Evolutionary conservation across 1,284 basidiomycete genomes (phyloP).

Genomic region (Cutaneotrichosporon mucoides): DNA sequence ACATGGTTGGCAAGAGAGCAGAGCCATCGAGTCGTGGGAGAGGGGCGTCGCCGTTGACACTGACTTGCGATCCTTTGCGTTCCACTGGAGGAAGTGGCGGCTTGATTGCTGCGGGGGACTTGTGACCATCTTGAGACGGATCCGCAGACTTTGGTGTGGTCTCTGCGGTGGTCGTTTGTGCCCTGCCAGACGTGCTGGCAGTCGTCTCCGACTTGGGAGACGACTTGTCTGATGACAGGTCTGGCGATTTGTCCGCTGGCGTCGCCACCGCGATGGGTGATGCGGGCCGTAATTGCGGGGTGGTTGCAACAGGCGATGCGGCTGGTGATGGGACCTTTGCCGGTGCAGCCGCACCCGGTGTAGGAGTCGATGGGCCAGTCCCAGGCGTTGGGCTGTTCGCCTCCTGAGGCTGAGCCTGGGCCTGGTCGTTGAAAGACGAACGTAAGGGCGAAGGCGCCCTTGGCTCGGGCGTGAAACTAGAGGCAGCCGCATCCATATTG

Average conservation of each 20-base stretch:
- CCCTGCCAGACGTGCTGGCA: neutral
- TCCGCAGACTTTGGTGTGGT: neutral
- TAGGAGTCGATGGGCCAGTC: neutral
- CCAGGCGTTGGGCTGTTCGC: neutral
- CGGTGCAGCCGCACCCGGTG: neutral
- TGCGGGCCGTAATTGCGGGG: neutral
- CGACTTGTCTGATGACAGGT: slow-evolving; percentile 4
- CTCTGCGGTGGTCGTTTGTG: neutral
- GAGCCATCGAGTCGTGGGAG: slow-evolving; percentile 42
- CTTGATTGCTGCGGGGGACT: neutral
- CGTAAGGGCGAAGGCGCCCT: slow-evolving; percentile 48
- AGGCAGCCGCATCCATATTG: slow-evolving; percentile 40
- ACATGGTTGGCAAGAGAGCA: slow-evolving; percentile 42
- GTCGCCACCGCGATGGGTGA: neutral
- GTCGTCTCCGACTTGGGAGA: slow-evolving; percentile 1
- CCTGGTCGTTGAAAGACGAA: slow-evolving; percentile 18
- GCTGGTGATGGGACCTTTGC: neutral
- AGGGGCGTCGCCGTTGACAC: neutral
- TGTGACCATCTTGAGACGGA: slow-evolving; percentile 3
- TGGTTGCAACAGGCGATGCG: neutral
- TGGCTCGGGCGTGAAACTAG: slow-evolving; percentile 33
- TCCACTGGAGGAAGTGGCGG: neutral
- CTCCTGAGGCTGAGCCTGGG: neutral
- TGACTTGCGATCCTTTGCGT: neutral
- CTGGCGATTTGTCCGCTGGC: neutral